Conservation (phyloP, 768 basidiomycete species). For the Cystobasidiopsis lactophilus region DNA sequence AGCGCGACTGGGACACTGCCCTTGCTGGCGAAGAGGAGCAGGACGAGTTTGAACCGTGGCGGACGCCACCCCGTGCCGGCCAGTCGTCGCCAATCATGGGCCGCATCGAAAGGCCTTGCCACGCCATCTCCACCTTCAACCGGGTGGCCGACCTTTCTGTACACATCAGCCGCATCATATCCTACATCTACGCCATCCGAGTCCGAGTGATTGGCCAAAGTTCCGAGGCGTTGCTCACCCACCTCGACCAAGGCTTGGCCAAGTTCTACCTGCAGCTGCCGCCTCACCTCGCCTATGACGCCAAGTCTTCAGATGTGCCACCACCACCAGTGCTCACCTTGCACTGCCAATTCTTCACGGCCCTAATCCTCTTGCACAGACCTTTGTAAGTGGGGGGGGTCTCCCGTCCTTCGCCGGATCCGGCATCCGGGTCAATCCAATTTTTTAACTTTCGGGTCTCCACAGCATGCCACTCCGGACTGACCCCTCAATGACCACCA, state of each 20-base stretch:
- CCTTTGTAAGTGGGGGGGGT: constrained; percentile 18
- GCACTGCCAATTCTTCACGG: constrained; percentile 22
- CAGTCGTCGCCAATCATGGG: constrained; percentile 2
- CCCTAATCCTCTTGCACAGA: constrained; percentile 22
- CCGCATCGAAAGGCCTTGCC: neutral
- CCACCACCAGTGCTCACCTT: constrained; percentile 20
- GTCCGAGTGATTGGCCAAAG: constrained; percentile 18
- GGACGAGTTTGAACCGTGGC: constrained; percentile 23
- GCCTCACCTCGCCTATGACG: constrained; percentile 18
- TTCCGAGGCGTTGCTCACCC: constrained; percentile 15
- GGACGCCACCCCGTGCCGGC: constrained; percentile 11
- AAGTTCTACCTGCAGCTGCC: constrained; percentile 21
- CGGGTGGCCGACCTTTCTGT: constrained; percentile 18
- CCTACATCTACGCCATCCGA: constrained; percentile 22
- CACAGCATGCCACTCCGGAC: constrained; percentile 17
- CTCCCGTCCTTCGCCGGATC: neutral
- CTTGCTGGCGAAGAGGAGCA: constrained; percentile 21
- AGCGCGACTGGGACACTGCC: constrained; percentile 22
- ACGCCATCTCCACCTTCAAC: constrained; percentile 20
- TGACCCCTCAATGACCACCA: constrained; percentile 7
- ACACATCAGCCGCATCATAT: constrained; percentile 20
- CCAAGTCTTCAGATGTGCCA: constrained; percentile 15
- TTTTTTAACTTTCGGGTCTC: neutral
- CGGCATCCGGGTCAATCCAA: neutral
- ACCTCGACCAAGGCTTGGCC: constrained; percentile 21